Evolutionary conservation across 352 stramenopile genomes (phyloP), one percentile per base, ranked within the genome.

Genomic region (Pilasporangium apinafurcum): DNA sequence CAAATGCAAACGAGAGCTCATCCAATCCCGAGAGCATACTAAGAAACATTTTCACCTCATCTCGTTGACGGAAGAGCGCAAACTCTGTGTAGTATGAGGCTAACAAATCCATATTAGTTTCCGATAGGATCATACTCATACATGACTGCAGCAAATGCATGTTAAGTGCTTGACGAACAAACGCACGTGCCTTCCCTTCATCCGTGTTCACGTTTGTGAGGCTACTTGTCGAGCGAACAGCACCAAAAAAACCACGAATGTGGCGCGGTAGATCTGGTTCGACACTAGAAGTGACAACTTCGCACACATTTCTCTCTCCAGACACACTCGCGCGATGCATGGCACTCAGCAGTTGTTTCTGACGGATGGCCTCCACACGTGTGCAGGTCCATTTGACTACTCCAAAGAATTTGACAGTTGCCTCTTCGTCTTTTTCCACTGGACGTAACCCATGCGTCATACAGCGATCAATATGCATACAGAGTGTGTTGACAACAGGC

Each of bases 381-480:
- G 80, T 86, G 59, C 77, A 92, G 10, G 77, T 89, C 80, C 80
- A 92, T 59, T 92, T 92, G 49, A 86, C 70, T 4, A 89, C 64
- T 14, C 80, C 80, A 36, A 90, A 92, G 59, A 90, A 92, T 44
- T 92, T 86, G 58, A 92, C 80, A 2, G 74, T 87, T 26, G 73
- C 64, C n/a, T 33, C 28, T 35, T 69, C 52, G 37, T 74, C 63
- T 18, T 37, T 59, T 33, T 90, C 75, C 17, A 90, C 50, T n/a
- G 63, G 48, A 5, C 75, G 77, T 26, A 92, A 60, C 0, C 80
- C 77, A 36, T 92, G 80, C 1, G 58, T 57, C 29, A 85, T 45
- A 39, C 80, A 92, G 18, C 70, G 75, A 49, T 92, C 77, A 10
- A 92, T 29, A 30, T 81, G 66, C 43, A 68, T 78, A 37, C 77